These are phyloP conservation scores for Panus rudis DNA, from an alignment of 768 basidiomycete genomes.

Conservation along the genomic window DNA sequence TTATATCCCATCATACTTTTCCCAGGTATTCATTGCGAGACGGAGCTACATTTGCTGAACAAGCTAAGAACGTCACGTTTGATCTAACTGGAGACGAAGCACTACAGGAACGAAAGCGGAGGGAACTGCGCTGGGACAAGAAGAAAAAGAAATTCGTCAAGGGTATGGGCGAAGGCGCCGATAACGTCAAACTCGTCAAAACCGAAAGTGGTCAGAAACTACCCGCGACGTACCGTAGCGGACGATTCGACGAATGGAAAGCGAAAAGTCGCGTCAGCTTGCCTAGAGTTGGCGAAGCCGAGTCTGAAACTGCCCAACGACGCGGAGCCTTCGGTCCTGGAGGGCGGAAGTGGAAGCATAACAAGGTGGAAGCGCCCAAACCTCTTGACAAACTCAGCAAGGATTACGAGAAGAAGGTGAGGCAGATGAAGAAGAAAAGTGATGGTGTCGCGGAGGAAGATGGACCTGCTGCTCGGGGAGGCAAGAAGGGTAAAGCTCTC, in stretches of 20 bases:
- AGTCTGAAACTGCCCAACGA: slow-evolving; percentile 36
- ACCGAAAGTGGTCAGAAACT: slow-evolving; percentile 89
- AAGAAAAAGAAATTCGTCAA: slow-evolving; percentile 93
- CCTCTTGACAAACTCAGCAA: slow-evolving; percentile 68
- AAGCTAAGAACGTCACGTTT: slow-evolving; percentile 73
- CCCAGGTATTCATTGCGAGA: slow-evolving; percentile 81
- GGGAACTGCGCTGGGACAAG: slow-evolving; percentile 83
- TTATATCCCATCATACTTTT: neutral
- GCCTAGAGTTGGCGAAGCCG: slow-evolving; percentile 79
- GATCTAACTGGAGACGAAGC: slow-evolving; percentile 80
- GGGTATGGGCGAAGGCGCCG: slow-evolving; percentile 78
- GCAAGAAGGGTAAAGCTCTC: slow-evolving; percentile 29
- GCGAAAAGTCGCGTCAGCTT: slow-evolving; percentile 64
- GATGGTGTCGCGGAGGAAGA: slow-evolving; percentile 24
- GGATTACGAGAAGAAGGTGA: slow-evolving; percentile 68
- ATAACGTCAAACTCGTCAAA: slow-evolving; percentile 89
- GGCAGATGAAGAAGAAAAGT: slow-evolving; percentile 53
- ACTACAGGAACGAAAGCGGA: slow-evolving; percentile 50
- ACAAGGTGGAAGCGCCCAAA: slow-evolving; percentile 54
- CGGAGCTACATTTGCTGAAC: slow-evolving; percentile 81
- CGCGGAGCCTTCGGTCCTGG: slow-evolving; percentile 24
- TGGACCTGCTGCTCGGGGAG: slow-evolving; percentile 18
- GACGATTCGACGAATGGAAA: slow-evolving; percentile 95
- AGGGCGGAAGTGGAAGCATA: slow-evolving; percentile 70
- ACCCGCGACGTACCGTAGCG: slow-evolving; percentile 88